Conservation (phyloP, 768 basidiomycete genomes). For the Mycena pura region DNA sequence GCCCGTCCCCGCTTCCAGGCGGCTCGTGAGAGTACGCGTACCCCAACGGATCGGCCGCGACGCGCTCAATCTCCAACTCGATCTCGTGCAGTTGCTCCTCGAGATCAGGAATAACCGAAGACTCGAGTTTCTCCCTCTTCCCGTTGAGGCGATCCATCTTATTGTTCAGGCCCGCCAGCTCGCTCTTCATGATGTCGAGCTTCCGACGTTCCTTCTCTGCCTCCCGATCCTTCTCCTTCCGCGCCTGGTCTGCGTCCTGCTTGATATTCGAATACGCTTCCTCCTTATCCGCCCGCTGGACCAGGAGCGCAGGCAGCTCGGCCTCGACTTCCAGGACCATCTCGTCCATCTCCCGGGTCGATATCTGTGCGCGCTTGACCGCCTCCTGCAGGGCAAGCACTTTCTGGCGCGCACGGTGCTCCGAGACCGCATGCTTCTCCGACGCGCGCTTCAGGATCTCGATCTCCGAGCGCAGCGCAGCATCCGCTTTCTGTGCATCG, state of each 20-base stretch:
- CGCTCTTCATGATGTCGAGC: conserved; percentile 61
- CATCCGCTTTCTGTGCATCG: conserved; percentile 84
- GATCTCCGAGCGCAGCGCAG: conserved; percentile 82
- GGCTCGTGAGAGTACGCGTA: conserved; percentile 35
- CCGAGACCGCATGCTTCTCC: conserved; percentile 77
- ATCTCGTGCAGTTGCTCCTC: conserved; percentile 70
- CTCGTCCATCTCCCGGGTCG: conserved; percentile 53
- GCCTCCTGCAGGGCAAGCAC: conserved; percentile 89
- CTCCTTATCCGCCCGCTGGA: conserved; percentile 48
- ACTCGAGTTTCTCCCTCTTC: conserved; percentile 74
- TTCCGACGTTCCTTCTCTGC: conserved; percentile 60
- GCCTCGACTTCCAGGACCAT: conserved; percentile 54
- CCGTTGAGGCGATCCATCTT: conserved; percentile 71
- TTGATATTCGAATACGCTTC: conserved; percentile 50
- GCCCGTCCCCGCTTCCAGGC: conserved; percentile 23
- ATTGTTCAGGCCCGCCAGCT: conserved; percentile 60
- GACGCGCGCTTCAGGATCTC: conserved; percentile 82
- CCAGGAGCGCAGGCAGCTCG: conserved; percentile 48
- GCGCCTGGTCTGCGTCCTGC: conserved; percentile 53
- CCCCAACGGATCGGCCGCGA: conserved; percentile 33
- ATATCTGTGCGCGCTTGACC: conserved; percentile 76
- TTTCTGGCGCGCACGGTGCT: conserved; percentile 86
- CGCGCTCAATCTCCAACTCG: conserved; percentile 63
- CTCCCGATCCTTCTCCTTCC: conserved; percentile 52
- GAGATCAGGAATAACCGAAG: conserved; percentile 63